These are phyloP conservation scores for Phaeophleospora eucalypticola DNA, from an alignment of 2,329 filamentous ascomycete species.

Conservation along the genomic window DNA sequence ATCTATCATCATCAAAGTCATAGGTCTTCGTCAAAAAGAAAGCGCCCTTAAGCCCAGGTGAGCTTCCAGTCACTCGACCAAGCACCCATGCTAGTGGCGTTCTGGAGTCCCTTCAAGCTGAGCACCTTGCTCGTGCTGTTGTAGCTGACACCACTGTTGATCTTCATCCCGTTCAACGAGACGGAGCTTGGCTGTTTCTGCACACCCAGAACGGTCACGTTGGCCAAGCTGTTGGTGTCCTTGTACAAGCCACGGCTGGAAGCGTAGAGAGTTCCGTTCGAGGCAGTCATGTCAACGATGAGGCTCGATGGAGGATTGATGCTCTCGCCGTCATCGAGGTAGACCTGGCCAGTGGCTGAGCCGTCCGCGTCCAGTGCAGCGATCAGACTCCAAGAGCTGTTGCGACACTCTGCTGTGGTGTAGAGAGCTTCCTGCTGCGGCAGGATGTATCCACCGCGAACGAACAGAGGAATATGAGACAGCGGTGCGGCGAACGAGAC, in stretches of 20 bases:
- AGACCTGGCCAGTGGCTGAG: conserved; percentile 58
- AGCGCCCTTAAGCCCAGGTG: conserved; percentile 41
- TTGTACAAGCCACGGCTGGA: conserved; percentile 49
- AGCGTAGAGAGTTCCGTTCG: conserved; percentile 47
- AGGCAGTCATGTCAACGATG: conserved; percentile 45
- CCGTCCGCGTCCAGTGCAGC: conserved; percentile 56
- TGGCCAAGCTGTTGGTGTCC: conserved; percentile 57
- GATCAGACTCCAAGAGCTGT: conserved; percentile 64
- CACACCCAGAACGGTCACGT: conserved; percentile 61
- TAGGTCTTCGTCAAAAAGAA: background rate
- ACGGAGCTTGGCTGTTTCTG: conserved; percentile 40
- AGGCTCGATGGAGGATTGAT: conserved; percentile 54
- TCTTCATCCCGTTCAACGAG: conserved; percentile 49
- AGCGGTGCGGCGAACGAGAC: conserved; percentile 58
- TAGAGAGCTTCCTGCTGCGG: conserved; percentile 65
- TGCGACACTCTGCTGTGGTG: conserved; percentile 61
- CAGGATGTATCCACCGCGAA: conserved; percentile 65
- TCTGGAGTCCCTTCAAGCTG: conserved; percentile 48
- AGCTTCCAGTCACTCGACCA: conserved; percentile 57
- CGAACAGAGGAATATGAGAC: conserved; percentile 66
- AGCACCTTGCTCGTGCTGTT: conserved; percentile 48
- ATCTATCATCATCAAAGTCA: background rate
- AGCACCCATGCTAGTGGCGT: conserved; percentile 49
- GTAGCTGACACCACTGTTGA: conserved; percentile 44
- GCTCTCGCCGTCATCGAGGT: conserved; percentile 72